Evolutionary conservation across 352 stramenopile genomes (phyloP), one percentile per base, ranked within the genome.

Genomic region (Pythium utonaiense): DNA sequence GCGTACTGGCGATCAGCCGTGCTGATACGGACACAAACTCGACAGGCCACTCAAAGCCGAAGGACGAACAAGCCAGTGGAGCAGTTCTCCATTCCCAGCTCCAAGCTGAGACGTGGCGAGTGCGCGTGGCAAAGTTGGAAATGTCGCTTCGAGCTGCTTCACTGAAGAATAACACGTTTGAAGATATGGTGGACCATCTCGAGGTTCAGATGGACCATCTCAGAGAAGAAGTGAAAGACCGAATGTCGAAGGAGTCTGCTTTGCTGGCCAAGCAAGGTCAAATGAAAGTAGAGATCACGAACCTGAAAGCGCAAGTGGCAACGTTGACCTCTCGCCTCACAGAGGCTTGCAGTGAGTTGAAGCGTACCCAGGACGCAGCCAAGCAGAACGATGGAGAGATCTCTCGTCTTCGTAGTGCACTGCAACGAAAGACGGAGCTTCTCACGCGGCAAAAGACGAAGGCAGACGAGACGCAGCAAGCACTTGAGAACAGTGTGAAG

Each of bases 341-440:
- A 7, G 34, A 71, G 6, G 57, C 62, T 27, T 66, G 50, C 57
- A 41, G 34, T 9, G 66, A 84, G 48, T 55, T 84, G 21, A 67
- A 73, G 24, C 66, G 69, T 33, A 64, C 34, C 1, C 51, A 79
- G 50, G 61, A 60, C 3, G 66, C 69, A 36, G 33, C 27, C 0
- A 61, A 63, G 12, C 16, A 3, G 3, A 61, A 5, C 9, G 62
- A 71, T 4, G 58, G 68, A 10, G 74, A 86, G 56, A 48, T 59
- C 2, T 48, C 63, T 36, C 72, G 77, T 2, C 13, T 76, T 16
- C 73, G 74, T 17, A 52, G 66, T 21, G 65, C 76, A 12, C 22
- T 79, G 5, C 73, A 85, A 51, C 73, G 78, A 3, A 88, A 88
- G 51, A 69, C 66, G 4, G 76, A 88, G 28, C 50, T 88, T 17